Base-by-base conservation (phyloP, 2,329 filamentous ascomycete species). In the Pseudodiploospora longispora region DNA sequence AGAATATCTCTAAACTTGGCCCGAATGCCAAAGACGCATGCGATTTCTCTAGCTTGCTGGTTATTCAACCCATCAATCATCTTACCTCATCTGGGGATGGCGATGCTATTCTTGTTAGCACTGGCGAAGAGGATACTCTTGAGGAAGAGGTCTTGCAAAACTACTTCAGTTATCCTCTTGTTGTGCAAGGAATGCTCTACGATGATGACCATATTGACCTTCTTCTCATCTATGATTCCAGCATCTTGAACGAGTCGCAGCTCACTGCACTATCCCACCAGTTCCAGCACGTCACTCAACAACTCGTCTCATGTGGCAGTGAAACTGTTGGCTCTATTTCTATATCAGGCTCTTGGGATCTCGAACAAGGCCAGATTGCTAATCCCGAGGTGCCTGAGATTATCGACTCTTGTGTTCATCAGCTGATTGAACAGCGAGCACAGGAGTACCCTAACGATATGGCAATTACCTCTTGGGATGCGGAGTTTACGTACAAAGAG, bases 401-500 rank as follows among this genome's bases (percentile, higher is more conserved):
- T 31, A 6, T 46, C 8, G 30, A 39, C 31, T 38, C 44, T 3
- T 46, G 40, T 40, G 43, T 46, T 5, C 47, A 46, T 35, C 36
- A 43, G 9, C 47, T 48, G 10, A 47, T 49, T 37, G 41, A 43
- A 27, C 27, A 29, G 6, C 44, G 43, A 29, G 44, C 47, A 3
- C 19, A 37, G 7, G 28, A 33, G n/a, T 38, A 34, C 6, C 47
- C 47, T 3, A 3, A 44, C 32, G 27, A 37, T 19, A 29, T 38
- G 12, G 46, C 46, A 6, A 45, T 47, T 10, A 32, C 28, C 4
- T 31, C 44, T 3, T 49, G 44, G 44, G 47, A 49, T 27, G 45
- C 66, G 62, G 10, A 46, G 51, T 37, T 62, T 62, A 68, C 65
- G 4, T 71, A 69, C 45, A 40, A 52, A 33, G 59, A 71, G 31